Conservation (phyloP, 1,284 basidiomycete species). For the Porogramme epimiltina region DNA sequence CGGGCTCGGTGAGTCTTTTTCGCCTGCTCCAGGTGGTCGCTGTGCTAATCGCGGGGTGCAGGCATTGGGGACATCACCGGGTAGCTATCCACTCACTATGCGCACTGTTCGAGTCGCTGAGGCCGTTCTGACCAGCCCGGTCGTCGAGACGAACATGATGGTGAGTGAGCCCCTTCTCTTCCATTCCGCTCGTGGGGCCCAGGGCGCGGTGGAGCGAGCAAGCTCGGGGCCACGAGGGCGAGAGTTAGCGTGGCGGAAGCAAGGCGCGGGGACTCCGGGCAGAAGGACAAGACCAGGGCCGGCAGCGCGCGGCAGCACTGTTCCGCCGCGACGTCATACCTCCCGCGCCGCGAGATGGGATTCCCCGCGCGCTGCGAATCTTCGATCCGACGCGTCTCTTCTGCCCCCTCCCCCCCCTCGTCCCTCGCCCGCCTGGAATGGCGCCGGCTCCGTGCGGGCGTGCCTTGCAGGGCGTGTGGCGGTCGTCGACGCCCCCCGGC, state of each 20-base stretch:
- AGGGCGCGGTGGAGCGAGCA: too few relatives aligned
- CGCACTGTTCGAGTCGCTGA: neutral
- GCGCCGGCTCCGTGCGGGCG: neutral
- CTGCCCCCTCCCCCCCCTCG: neutral
- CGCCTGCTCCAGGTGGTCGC: neutral
- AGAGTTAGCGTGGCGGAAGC: neutral
- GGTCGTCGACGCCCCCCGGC: too few relatives aligned
- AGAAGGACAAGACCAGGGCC: neutral
- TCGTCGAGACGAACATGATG: conserved; percentile 81
- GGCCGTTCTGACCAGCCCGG: conserved; percentile 45
- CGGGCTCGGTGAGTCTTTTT: conserved; percentile 49
- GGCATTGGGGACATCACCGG: conserved; percentile 82
- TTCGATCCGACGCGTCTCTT: neutral
- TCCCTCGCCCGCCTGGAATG: neutral
- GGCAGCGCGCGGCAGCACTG: neutral
- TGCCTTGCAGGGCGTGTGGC: neutral
- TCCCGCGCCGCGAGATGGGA: neutral
- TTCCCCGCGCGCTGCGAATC: neutral
- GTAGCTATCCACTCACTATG: conserved; percentile 34
- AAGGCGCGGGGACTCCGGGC: neutral
- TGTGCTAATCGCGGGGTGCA: conserved; percentile 22
- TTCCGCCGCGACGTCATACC: neutral
- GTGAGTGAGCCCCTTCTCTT: conserved; percentile 36
- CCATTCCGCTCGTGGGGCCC: neutral
- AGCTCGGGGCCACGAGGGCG: neutral